Evolutionary conservation across 768 basidiomycete genomes (phyloP), one percentile per base, ranked within the genome.

Genomic region (Cystofilobasidium ferigula): DNA sequence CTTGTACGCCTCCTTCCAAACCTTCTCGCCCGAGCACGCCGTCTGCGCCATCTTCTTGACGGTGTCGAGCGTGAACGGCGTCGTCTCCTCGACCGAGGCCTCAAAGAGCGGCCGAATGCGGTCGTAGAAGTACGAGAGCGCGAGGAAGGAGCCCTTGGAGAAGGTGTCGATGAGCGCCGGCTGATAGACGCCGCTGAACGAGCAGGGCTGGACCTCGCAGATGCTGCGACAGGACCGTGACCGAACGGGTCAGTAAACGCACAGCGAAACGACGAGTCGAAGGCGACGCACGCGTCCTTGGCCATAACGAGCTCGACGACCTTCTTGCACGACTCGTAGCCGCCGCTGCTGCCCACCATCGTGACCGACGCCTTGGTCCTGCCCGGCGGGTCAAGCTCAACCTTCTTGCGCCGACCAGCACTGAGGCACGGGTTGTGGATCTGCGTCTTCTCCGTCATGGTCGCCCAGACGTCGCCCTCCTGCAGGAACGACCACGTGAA

Each of bases 81-180:
- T 63, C 2, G 72, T 36, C 58, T 68, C 68, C 30, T 63, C 35
- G 16, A 54, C 45, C 26, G 64, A 53, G 5, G 48, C 66, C 59
- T 77, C 76, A 57, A 91, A 78, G 67, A 99, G 82, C 0, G 92
- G 94, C 32, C 80, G 77, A 65, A 94, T 81, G 42, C 95, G 88
- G 79, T 98, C 95, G 78, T 91, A 95, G 78, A 98, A 99, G 81
- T 98, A 99, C 28, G 92, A 95, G 1, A 99, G 81, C n/a, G 94
- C 83, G 32, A 94, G 82, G 69, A 94, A 81, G 72, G 85, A 85
- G 66, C 94, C 94, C 13, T 80, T 77, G 1, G 86, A 83, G 82
- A 97, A 97, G 13, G 89, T 85, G 69, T 94, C 88, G 65, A 87
- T 79, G 30, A 98, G 80, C 18, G 87, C 87, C 2, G 95, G 95